Base-by-base conservation (phyloP, 352 stramenopile species). In the Phytophthora megakarya region DNA sequence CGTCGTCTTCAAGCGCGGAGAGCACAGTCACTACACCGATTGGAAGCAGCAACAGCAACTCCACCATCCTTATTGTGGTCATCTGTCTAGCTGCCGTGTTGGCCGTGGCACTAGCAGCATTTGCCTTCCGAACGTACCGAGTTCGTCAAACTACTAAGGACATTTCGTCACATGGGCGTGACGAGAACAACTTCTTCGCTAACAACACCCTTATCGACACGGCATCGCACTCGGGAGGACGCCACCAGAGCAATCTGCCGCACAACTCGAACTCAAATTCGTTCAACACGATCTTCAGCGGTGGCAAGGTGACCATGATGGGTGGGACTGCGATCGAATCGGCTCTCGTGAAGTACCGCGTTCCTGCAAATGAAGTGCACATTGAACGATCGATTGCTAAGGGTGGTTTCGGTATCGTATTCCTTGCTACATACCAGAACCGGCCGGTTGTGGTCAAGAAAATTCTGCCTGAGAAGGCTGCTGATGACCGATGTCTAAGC, bases 381-480 rank as follows among this genome's bases (percentile, higher is more conserved):
- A 68, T 92, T 23, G 69, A 88, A 23, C 80, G 83, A 32, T 73
- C 74, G 1, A 77, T 94, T 37, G 86, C 86, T 0, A 87, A 91
- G 57, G 86, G 86, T 15, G 86, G 86, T 30, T 94, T 90, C 49
- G 86, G 86, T 19, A 78, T 87, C 28, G 79, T 94, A 9, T 89
- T 86, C 53, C 56, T 94, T 23, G 86, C 83, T 0, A 76, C 57
- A 9, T 90, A 91, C 61, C 74, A 90, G 40, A 61, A 56, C 21
- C 74, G 83, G 12, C 45, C 79, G 1, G 77, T 95, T 8, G 84
- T 91, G 15, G 75, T 95, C 18, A 95, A 95, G 69, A 91, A 92
- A 59, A 90, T 92, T 51, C 51, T 95, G 16, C 86, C 86, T 0
- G 86, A 95, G 43, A 92, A 92, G 59, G 83, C 86, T 42, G 85